Percentiles rank a stretch among this genome's conserved stretches.
phyloP scores from a whole-genome alignment of 1,284 basidiomycete species.

The Inonotus hispidus region DNA sequence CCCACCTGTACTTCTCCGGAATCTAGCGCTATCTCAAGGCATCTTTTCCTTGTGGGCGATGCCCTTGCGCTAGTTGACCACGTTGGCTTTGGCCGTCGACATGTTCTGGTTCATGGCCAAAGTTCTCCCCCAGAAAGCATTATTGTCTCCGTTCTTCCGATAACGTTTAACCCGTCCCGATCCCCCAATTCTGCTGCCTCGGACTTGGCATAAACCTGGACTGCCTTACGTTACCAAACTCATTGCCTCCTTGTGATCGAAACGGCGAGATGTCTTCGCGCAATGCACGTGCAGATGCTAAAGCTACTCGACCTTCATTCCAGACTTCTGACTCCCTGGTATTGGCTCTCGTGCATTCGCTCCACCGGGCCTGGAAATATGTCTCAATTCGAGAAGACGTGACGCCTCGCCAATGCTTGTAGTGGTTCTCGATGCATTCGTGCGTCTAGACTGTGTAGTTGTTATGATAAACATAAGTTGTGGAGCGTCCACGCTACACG shows the following conservation, averaged over 20 bases:
- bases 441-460: not conserved
- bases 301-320: not conserved
- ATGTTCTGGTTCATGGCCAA: not conserved
- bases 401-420: not conserved
- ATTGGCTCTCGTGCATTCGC: not conserved
- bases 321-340: not conserved
- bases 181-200: not conserved
- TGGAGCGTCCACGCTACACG: not conserved
- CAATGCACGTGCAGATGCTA: not conserved
- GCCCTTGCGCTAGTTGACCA: too few relatives aligned
- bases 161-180: not conserved
- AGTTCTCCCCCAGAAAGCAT: not conserved
- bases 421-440: not conserved
- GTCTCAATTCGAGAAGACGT: not conserved
- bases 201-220: not conserved
- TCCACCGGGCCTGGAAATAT: not conserved
- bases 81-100: not conserved
- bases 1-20: not conserved
- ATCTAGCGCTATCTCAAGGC: not conserved
- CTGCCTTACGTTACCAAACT: not conserved
- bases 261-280: not conserved
- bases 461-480: not conserved
- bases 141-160: not conserved
- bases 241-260: not conserved
- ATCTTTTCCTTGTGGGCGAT: not conserved